Base-by-base conservation (phyloP, 2,329 filamentous ascomycete species). In the Epichloe aotearoae region DNA sequence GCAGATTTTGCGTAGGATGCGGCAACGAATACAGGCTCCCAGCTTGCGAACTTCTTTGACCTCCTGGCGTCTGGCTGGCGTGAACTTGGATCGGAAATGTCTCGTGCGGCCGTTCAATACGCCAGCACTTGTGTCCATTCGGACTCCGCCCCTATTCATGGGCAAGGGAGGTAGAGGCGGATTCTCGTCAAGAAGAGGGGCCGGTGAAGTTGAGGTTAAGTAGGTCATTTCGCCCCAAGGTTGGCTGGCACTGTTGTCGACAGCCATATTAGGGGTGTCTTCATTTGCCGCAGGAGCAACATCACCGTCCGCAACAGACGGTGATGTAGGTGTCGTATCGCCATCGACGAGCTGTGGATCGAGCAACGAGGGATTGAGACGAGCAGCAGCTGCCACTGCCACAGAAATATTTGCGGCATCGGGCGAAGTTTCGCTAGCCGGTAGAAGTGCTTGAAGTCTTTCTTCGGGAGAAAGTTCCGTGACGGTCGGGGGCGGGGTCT, bases 1-100 rank as follows among this genome's bases (percentile, higher is more conserved):
- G 58, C 81, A 84, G 1, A 78, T 81, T 65, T 84, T 84, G 52
- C 80, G 74, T 37, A 84, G 64, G 54, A 84, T 83, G 38, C 80
- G 73, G 58, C 81, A 84, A 43, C 81, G 71, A 49, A 83, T 82
- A 57, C 81, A 84, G 12, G 81, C 80, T 5, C 81, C 81, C 37
- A 80, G 74, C 57, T 80, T 80, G 23, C 81, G 75, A 20, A 84
- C 77, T 54, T 80, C 77, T 56, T 82, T 79, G 2, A 84, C 80
- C 58, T 84, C 77, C 59, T 78, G 81, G 20, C 81, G 71, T n/a
- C 81, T 71, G 1, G 67, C 68, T 5, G 76, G 69, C 19, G 74
- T 76, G 56, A 83, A 83, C 8, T 76, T 70, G 4, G 77, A 76
- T 10, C 80, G 73, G 7, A 73, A 72, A 57, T 82, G 73, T 15